A percentile compares a stretch with the other conserved stretches of the same genome.
These are phyloP conservation scores for Corchorus olitorius DNA, from an alignment of 345 rosid species.

Conservation along the genomic window DNA sequence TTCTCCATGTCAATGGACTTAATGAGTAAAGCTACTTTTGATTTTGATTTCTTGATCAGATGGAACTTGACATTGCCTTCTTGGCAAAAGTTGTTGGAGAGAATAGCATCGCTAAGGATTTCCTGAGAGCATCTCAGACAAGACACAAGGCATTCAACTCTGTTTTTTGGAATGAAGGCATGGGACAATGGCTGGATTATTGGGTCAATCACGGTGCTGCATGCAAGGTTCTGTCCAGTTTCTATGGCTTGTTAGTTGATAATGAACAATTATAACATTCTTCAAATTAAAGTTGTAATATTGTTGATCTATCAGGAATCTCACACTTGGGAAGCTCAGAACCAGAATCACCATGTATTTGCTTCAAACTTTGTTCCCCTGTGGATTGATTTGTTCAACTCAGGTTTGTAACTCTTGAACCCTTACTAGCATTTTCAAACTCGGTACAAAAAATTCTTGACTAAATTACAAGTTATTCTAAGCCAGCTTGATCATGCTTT, in stretches of 20 bases:
- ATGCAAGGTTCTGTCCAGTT: constrained; percentile 29
- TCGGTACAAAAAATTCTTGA: background rate
- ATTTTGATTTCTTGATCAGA: constrained; percentile 41
- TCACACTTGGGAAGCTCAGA: constrained; percentile 55
- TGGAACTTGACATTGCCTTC: constrained; percentile 85
- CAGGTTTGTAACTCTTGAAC: constrained; percentile 50
- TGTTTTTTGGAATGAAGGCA: constrained; percentile 70
- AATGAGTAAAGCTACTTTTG: background rate
- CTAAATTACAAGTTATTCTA: background rate
- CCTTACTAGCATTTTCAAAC: background rate
- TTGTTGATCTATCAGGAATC: constrained; percentile 40
- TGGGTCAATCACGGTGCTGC: constrained; percentile 42
- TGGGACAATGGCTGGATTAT: constrained; percentile 94
- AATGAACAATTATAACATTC: background rate
- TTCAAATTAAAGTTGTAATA: background rate
- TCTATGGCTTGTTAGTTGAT: background rate
- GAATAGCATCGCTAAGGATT: constrained; percentile 38
- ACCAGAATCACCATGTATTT: constrained; percentile 64
- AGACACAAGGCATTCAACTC: constrained; percentile 58
- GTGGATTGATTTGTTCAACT: constrained; percentile 71
- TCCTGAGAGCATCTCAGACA: constrained; percentile 56
- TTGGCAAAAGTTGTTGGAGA: constrained; percentile 63
- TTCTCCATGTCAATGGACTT: background rate
- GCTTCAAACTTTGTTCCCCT: constrained; percentile 87
- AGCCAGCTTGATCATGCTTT: background rate